These are phyloP conservation scores for Diaporthe sp. DNA, from an alignment of 2,329 filamentous ascomycete genomes.

Conservation along the genomic window DNA sequence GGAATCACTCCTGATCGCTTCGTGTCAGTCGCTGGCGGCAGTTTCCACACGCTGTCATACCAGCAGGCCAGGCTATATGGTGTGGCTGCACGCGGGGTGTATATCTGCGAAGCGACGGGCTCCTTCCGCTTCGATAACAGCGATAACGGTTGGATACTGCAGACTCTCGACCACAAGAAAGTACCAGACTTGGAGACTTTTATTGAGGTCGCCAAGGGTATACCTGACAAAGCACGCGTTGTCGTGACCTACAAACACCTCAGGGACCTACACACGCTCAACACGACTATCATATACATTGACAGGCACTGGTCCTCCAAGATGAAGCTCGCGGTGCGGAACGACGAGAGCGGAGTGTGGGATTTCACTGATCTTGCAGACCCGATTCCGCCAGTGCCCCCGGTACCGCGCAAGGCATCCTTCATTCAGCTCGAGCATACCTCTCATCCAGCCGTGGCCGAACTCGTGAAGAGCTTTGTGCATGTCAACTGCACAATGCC, in stretches of 20 bases:
- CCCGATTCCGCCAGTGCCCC: slow-evolving; percentile 80
- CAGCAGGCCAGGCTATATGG: slow-evolving; percentile 97
- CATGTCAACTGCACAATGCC: slow-evolving; percentile 94
- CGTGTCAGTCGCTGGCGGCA: slow-evolving; percentile 91
- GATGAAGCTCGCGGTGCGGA: slow-evolving; percentile 93
- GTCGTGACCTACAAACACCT: slow-evolving; percentile 96
- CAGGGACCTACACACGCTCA: slow-evolving; percentile 91
- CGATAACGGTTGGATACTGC: slow-evolving; percentile 90
- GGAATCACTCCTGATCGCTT: slow-evolving; percentile 96
- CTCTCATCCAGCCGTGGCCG: slow-evolving; percentile 89
- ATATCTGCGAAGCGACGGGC: slow-evolving; percentile 88
- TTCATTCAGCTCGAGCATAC: slow-evolving; percentile 95
- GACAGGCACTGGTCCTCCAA: slow-evolving; percentile 97
- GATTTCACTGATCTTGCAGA: slow-evolving; percentile 91
- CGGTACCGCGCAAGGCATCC: slow-evolving; percentile 82
- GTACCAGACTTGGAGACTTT: slow-evolving; percentile 91
- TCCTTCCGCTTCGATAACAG: slow-evolving; percentile 85
- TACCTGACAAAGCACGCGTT: slow-evolving; percentile 86
- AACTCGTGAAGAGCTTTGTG: slow-evolving; percentile 95
- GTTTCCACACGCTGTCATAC: slow-evolving; percentile 97
- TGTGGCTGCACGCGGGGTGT: slow-evolving; percentile 92
- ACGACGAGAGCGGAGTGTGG: slow-evolving; percentile 92
- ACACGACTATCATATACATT: slow-evolving; percentile 92
- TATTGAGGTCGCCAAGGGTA: slow-evolving; percentile 88
- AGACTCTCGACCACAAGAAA: slow-evolving; percentile 91